Evolutionary conservation across 192 early-diverging fungal species (phyloP).

Genomic region (Paraglomus brasilianum): DNA sequence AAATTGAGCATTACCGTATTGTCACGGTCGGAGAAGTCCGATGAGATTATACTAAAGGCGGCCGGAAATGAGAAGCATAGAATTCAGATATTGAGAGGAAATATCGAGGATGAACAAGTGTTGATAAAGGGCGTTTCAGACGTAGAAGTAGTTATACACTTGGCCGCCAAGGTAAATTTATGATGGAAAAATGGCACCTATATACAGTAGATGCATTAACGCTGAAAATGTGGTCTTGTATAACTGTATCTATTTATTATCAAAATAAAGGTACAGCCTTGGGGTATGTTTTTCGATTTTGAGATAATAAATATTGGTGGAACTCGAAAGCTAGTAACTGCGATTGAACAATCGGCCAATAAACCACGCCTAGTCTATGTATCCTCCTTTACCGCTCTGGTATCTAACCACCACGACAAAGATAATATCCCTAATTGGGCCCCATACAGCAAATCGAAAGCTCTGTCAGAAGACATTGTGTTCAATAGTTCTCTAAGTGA

Average conservation of each 20-base stretch:
- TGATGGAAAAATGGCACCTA: not conserved
- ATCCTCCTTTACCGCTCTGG: conserved; percentile 17
- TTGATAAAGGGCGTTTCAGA: conserved; percentile 13
- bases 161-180: conserved; percentile 19
- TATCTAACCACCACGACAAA: conserved; percentile 7
- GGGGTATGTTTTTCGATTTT: conserved; percentile 11
- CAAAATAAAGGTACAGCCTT: conserved; percentile 9
- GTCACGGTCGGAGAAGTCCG: conserved; percentile 11
- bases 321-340: not conserved
- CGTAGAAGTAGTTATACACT: conserved; percentile 11
- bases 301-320: conserved; percentile 23
- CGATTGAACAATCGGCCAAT: not conserved
- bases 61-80: not conserved
- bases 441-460: conserved; percentile 30
- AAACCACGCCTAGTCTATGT: conserved; percentile 20
- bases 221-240: too few species aligned
- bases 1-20: conserved; percentile 1
- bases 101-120: conserved; percentile 17
- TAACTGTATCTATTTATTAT: too few species aligned
- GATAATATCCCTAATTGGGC: conserved; percentile 27
- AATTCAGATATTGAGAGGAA: conserved; percentile 15
- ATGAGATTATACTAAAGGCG: conserved; percentile 8
- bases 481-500: not conserved
- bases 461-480: conserved; percentile 3
- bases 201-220: too few species aligned